These are phyloP conservation scores for Syncephalastrum contaminatum DNA, from an alignment of 371 early-diverging fungal species.

Conservation along the genomic window DNA sequence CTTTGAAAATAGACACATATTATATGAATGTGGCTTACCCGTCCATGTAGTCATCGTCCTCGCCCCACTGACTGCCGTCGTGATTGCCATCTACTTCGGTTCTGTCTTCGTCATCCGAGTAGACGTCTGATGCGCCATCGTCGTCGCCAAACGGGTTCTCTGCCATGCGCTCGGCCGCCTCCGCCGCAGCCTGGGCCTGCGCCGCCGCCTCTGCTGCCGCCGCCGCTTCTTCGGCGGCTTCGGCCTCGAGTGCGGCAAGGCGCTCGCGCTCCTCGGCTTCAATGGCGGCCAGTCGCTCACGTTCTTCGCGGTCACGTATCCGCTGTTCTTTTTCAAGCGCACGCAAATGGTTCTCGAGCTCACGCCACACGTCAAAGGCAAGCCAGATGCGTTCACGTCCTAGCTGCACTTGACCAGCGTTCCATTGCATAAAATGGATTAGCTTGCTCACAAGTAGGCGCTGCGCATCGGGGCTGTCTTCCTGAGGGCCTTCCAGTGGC, in stretches of 20 bases:
- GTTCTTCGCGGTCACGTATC: slow-evolving; percentile 27
- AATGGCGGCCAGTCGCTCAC: slow-evolving; percentile 27
- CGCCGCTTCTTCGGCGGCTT: slow-evolving; percentile 22
- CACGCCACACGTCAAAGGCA: slow-evolving; percentile 69
- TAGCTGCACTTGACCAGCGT: slow-evolving; percentile 27
- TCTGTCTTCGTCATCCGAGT: slow-evolving; percentile 32
- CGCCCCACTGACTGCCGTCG: slow-evolving; percentile 33
- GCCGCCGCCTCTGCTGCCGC: slow-evolving; percentile 37
- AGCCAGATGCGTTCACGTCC: slow-evolving; percentile 61
- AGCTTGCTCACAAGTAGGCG: background rate
- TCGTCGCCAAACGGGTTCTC: slow-evolving; percentile 34
- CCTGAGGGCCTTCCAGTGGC: background rate
- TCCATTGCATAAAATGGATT: slow-evolving; percentile 39
- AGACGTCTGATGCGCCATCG: slow-evolving; percentile 29
- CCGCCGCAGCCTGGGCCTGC: slow-evolving; percentile 32
- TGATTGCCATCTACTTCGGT: slow-evolving; percentile 18
- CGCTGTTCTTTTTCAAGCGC: slow-evolving; percentile 67
- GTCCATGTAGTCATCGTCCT: slow-evolving; percentile 18
- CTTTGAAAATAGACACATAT: background rate
- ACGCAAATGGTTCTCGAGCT: slow-evolving; percentile 73
- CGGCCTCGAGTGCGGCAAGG: slow-evolving; percentile 15
- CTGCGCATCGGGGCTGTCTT: background rate
- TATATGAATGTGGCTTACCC: slow-evolving; percentile 9
- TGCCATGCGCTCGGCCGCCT: slow-evolving; percentile 35
- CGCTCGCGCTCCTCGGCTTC: slow-evolving; percentile 31